A percentile compares a stretch with the other conserved stretches of the same genome.
Evolutionary conservation across 2,329 filamentous ascomycete species (phyloP).

Genomic region (Cryphonectria nitschkei): DNA sequence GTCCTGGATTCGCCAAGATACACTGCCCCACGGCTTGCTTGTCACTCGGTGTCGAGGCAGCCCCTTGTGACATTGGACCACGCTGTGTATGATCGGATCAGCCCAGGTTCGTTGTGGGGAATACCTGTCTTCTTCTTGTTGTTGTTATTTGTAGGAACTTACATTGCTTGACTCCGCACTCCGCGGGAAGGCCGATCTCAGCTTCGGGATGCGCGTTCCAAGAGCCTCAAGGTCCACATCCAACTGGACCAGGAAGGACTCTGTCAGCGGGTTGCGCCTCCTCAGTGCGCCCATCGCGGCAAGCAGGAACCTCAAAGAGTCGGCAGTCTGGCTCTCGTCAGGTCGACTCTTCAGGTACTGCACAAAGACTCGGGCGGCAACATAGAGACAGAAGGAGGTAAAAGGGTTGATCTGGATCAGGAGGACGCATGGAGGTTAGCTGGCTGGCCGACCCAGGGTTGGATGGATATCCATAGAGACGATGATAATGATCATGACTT

Average conservation of each 20-base stretch:
- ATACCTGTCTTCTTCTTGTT: no score
- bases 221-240: conserved; percentile 87
- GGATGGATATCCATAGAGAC: not conserved
- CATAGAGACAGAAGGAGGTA: conserved; percentile 92
- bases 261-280: conserved; percentile 84
- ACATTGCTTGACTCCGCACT: conserved; percentile 52
- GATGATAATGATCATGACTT: conserved; percentile 42
- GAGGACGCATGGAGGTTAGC: conserved; percentile 1
- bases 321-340: conserved; percentile 75
- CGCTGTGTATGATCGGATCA: conserved; percentile 9
- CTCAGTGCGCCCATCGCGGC: conserved; percentile 90
- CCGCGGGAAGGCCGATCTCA: conserved; percentile 59
- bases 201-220: conserved; percentile 62
- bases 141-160: conserved; percentile 37
- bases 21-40: conserved; percentile 35
- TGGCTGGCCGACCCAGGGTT: not conserved
- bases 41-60: conserved; percentile 23
- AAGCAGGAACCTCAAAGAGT: conserved; percentile 87
- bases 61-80: not conserved
- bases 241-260: conserved; percentile 91
- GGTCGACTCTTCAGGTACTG: conserved; percentile 96
- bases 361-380: conserved; percentile 92
- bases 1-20: conserved; percentile 47
- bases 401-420: conserved; percentile 83
- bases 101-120: not conserved